Percentiles rank a stretch among this genome's conserved stretches.
Conservation (phyloP, 768 basidiomycete genomes). For the Paxillus involutus region DNA sequence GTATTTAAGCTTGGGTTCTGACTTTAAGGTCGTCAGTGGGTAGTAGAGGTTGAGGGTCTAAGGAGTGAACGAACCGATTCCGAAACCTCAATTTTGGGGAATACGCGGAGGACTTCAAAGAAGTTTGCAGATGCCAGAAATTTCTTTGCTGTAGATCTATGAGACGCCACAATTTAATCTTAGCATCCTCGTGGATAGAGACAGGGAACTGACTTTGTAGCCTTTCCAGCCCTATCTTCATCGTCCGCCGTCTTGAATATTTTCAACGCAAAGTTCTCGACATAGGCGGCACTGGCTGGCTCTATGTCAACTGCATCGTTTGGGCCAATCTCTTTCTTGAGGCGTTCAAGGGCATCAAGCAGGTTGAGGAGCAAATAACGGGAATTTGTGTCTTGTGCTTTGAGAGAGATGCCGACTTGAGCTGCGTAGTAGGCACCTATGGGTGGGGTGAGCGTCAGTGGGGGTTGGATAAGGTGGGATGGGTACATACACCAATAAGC, state of each 20-base stretch:
- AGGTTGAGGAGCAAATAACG: slow-evolving; percentile 71
- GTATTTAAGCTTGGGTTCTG: slow-evolving; percentile 87
- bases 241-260: slow-evolving; percentile 90
- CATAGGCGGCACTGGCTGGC: slow-evolving; percentile 78
- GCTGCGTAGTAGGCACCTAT: slow-evolving; percentile 90
- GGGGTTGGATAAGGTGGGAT: neutral
- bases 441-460: neutral
- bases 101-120: slow-evolving; percentile 82
- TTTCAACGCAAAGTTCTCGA: slow-evolving; percentile 92
- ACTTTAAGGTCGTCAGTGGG: slow-evolving; percentile 41
- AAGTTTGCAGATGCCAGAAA: slow-evolving; percentile 95
- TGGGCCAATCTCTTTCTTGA: slow-evolving; percentile 73
- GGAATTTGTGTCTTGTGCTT: slow-evolving; percentile 61
- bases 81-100: slow-evolving; percentile 57
- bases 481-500: slow-evolving; percentile 88
- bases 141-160: slow-evolving; percentile 86
- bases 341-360: slow-evolving; percentile 73
- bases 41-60: neutral
- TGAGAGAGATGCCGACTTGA: slow-evolving; percentile 78
- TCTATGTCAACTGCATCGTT: slow-evolving; percentile 86
- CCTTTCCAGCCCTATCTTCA: slow-evolving; percentile 78
- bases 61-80: slow-evolving; percentile 49
- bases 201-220: slow-evolving; percentile 59
- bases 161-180: slow-evolving; percentile 5
- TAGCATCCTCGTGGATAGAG: neutral